Conservation (phyloP, 352 stramenopile species). For the Phytophthora colocasiae region DNA sequence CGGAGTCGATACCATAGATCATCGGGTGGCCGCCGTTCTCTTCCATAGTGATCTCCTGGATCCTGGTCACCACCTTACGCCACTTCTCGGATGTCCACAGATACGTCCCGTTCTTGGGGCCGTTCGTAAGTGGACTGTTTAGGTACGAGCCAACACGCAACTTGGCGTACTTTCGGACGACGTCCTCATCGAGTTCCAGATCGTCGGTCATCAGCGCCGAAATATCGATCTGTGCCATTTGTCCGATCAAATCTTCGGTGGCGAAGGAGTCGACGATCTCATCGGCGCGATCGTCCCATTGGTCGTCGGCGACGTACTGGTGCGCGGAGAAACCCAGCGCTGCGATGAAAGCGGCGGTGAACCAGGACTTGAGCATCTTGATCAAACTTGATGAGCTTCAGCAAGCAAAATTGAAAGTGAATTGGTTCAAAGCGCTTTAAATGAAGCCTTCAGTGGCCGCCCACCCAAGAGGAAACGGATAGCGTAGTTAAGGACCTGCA, state of each 20-base stretch:
- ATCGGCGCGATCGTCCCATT: constrained; percentile 13
- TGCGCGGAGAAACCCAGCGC: constrained; percentile 5
- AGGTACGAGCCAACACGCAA: constrained; percentile 88
- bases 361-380: constrained; percentile 24
- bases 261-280: constrained; percentile 16
- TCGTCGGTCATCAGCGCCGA: constrained; percentile 55
- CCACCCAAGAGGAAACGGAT: background rate
- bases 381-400: constrained; percentile 21
- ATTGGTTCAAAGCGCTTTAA: background rate
- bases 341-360: constrained; percentile 3
- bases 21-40: constrained; percentile 59
- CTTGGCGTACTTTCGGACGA: constrained; percentile 65
- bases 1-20: constrained; percentile 84
- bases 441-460: background rate
- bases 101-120: constrained; percentile 30
- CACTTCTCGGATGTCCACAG: constrained; percentile 57
- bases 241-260: constrained; percentile 59
- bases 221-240: constrained; percentile 89
- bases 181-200: constrained; percentile 48
- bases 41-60: constrained; percentile 20
- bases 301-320: constrained; percentile 6
- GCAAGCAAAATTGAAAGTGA: constrained; percentile 23
- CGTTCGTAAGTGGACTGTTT: constrained; percentile 47
- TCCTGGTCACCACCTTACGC: constrained; percentile 46
- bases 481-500: background rate